These are phyloP conservation scores for Symbiodinium pilosum DNA, from an alignment of 73 alveolate species.

Conservation along the genomic window DNA sequence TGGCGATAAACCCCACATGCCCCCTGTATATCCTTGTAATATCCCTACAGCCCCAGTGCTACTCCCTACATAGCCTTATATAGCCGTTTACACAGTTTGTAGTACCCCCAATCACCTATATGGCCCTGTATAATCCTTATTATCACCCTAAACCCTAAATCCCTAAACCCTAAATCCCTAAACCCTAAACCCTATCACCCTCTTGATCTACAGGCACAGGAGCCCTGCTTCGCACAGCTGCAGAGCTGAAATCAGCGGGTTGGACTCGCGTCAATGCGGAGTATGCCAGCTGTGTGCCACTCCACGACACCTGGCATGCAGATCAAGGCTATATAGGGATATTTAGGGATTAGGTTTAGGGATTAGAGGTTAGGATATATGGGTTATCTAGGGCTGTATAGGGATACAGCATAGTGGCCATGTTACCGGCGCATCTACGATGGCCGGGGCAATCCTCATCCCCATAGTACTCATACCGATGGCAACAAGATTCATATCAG, in stretches of 20 bases:
- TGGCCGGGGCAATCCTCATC: no score
- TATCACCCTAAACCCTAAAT: neutral
- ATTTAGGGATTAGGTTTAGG: no score
- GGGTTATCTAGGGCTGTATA: no score
- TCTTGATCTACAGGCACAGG: neutral
- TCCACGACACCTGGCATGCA: constrained; percentile 17
- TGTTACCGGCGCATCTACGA: no score
- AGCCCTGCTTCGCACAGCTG: constrained; percentile 3
- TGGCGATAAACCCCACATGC: no score
- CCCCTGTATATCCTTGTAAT: no score
- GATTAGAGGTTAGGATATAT: no score
- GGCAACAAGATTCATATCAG: no score
- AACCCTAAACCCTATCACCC: neutral
- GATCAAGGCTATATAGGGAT: neutral
- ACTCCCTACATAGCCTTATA: no score
- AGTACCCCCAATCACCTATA: neutral
- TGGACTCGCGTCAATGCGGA: constrained; percentile 38
- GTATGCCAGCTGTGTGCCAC: constrained; percentile 6
- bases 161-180: neutral
- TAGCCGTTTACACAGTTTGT: neutral
- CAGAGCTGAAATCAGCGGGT: neutral
- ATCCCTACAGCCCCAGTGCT: no score
- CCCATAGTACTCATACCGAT: no score
- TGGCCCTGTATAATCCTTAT: neutral
- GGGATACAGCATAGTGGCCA: no score